Conservation (phyloP, 768 basidiomycete genomes). For the Auricularia sp. region DNA sequence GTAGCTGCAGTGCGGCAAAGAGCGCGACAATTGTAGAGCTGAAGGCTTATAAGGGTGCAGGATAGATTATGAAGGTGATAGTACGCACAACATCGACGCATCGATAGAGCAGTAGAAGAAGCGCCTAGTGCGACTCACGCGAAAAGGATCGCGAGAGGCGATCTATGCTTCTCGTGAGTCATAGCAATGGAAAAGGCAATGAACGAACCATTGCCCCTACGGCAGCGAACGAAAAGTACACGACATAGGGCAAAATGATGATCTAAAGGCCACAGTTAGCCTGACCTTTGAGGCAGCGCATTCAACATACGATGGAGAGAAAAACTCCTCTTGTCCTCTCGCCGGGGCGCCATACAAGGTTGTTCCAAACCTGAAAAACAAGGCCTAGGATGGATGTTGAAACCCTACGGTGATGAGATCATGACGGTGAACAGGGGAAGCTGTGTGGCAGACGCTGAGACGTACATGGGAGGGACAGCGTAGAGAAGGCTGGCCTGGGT, state of each 20-base stretch:
- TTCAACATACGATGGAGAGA: background rate
- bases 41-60: background rate
- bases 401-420: conserved; percentile 18
- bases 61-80: no score
- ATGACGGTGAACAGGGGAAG: background rate
- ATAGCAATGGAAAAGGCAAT: background rate
- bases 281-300: background rate
- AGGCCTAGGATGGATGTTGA: conserved; percentile 33
- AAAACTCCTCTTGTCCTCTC: background rate
- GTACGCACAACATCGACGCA: conserved; percentile 25
- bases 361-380: conserved; percentile 28
- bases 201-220: conserved; percentile 30
- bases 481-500: conserved; percentile 39
- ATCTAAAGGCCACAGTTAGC: conserved; percentile 10
- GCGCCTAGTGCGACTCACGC: conserved; percentile 35
- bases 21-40: conserved; percentile 34
- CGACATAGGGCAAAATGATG: conserved; percentile 36
- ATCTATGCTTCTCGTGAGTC: conserved; percentile 18
- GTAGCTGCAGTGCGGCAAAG: conserved; percentile 29
- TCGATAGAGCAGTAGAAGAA: conserved; percentile 44
- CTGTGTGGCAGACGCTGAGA: conserved; percentile 1
- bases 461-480: conserved; percentile 38
- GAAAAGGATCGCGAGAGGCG: conserved; percentile 26
- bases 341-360: background rate
- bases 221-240: conserved; percentile 24